A percentile compares a stretch with the other conserved stretches of the same genome.
phyloP scores from a whole-genome alignment of 2,329 filamentous ascomycete genomes.

The Scedosporium aurantiacum region DNA sequence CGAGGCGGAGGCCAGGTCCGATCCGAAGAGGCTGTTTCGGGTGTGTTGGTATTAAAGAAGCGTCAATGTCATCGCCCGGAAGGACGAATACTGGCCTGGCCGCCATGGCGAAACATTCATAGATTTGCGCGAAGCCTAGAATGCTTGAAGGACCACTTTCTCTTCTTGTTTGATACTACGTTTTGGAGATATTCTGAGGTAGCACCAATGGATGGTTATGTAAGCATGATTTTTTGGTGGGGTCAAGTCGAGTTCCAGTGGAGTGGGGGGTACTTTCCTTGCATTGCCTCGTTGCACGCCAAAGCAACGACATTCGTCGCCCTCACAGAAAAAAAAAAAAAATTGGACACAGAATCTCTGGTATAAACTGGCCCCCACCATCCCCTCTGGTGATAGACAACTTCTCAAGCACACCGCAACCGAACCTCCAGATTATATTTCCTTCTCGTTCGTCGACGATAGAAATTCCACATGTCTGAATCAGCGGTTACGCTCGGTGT shows the following conservation, averaged over 20 bases:
- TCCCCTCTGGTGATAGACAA: conserved; percentile 6
- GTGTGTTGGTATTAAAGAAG: conserved; percentile 54
- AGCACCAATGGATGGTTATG: background rate
- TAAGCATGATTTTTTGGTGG: background rate
- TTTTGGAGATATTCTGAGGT: too few species aligned
- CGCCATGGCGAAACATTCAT: conserved; percentile 33
- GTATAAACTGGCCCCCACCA: conserved; percentile 11
- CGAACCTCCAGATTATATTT: conserved; percentile 3
- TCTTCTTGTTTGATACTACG: background rate
- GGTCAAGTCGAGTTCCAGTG: background rate
- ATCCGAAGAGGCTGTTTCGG: conserved; percentile 64
- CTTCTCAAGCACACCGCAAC: background rate
- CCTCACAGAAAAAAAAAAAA: conserved; percentile 1
- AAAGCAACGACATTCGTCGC: background rate
- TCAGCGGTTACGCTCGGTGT: conserved; percentile 29
- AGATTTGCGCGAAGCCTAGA: background rate
- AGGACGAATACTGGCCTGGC: conserved; percentile 56
- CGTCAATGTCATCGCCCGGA: conserved; percentile 67
- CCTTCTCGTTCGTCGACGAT: conserved; percentile 4
- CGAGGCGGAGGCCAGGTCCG: conserved; percentile 72
- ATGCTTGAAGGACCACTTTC: background rate
- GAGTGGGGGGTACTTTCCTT: background rate
- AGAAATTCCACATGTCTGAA: conserved; percentile 9
- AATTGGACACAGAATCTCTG: background rate
- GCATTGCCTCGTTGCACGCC: background rate